Base-by-base conservation (phyloP, 1,284 basidiomycete genomes). In the Schizophyllum commune region DNA sequence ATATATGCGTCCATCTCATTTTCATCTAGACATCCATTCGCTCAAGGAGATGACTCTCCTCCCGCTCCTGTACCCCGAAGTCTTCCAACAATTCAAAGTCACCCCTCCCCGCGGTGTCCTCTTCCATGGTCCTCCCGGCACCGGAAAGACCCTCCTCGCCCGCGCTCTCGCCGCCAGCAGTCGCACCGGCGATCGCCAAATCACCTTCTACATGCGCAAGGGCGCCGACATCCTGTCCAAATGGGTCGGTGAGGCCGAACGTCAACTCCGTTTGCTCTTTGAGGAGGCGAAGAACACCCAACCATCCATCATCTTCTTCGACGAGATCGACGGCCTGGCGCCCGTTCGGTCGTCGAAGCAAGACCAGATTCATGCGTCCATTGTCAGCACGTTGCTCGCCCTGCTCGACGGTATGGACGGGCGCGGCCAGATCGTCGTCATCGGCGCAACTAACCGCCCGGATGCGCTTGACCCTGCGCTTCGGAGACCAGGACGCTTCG, bases 331-430 rank as follows among this genome's bases (percentile, higher is more conserved):
- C 70, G 96, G 96, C 66, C 85, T 99, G 13, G 97, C 97, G 17
- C 97, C 97, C 0, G 97, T 99, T 1, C 89, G 97, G 47, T 97
- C 94, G 56, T 94, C 93, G 57, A 98, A 98, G 73, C 97, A 99
- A 71, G 97, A 99, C 72, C 97, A 99, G 75, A 98, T 99, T 61
- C 97, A 99, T 72, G 96, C 97, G 0, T 95, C 92, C 55, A 95
- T 99, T 65, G 97, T 99, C 8, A 94, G 92, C 56, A 99, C 97
- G 0, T 80, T 99, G 13, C 82, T 99, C 1, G 96, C 97, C 0
- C 80, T 99, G 57, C 99, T 99, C 96, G 97, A 99, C 72, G 97
- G 97, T 56, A 99, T 99, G 97, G 97, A 99, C 67, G 96, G 96
- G 1, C 85, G 97, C 63, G 94, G 90, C 1, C 95, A 98, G 73